Evolutionary conservation across 768 basidiomycete species (phyloP), one percentile per base, ranked within the genome.

Genomic region (Coprinopsis sp.): DNA sequence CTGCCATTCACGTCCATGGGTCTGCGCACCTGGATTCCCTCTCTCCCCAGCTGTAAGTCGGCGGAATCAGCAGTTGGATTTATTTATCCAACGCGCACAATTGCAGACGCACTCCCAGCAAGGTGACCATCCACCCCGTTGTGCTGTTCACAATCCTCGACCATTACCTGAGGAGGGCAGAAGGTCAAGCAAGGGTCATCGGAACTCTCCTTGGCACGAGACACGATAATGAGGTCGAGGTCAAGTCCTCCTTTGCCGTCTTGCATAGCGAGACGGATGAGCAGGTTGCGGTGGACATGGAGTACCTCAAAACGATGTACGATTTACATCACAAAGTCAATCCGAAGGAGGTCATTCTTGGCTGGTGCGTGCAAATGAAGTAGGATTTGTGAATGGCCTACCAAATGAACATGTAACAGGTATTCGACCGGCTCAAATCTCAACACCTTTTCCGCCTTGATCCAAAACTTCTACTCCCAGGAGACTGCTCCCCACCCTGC

Each of bases 381-480:
- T n/a, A n/a, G 25, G 11, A 28, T 52, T 31, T 19, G 39, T 24
- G 47, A 33, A 45, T 22, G 13, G 24, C 47, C 23, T 28, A 27
- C 45, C 29, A 46, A 47, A 37, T 36, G 30, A n/a, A 29, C 47
- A 34, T 2, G 14, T 24, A 21, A 36, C 58, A 92, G 91, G 91
- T 93, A 92, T 67, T 91, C 92, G 19, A 96, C 95, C 1, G 89
- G 90, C 49, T 85, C 89, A 11, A 81, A 81, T 54, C 76, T 97
- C 47, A 94, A 94, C 69, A 91, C 90, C 6, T 94, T 92, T 70
- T 94, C 94, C 22, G 92, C 95, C 10, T 78, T 98, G 55, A 94
- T 98, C 61, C 95, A 97, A 75, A 92, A 94, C 67, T 96, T 96
- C 71, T 98, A 96, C 67, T 82, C 89, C 31, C 84, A 89, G 75